Evolutionary conservation across 169 alveolate genomes (phyloP).

Genomic region (Plasmodium falciparum): DNA sequence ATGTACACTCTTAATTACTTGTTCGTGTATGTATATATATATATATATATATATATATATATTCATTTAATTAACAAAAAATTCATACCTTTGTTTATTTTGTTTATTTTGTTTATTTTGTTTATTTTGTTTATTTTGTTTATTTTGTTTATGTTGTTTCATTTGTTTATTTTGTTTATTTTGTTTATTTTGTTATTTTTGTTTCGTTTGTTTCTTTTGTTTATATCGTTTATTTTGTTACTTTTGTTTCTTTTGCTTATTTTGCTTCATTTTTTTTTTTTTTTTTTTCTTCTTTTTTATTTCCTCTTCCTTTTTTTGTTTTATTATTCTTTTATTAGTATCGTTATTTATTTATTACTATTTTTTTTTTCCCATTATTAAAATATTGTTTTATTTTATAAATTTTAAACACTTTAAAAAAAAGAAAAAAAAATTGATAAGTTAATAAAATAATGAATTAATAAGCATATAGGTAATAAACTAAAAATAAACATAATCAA

Average conservation of each 20-base stretch:
- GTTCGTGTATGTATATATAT: too few relatives aligned
- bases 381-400: background rate
- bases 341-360: background rate
- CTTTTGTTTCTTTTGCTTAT: background rate
- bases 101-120: background rate
- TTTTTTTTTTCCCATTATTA: background rate
- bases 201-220: background rate
- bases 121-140: background rate
- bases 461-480: background rate
- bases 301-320: background rate
- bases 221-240: background rate
- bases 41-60: too few relatives aligned
- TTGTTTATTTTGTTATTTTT: background rate
- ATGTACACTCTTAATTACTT: too few relatives aligned
- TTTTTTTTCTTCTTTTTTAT: conserved; percentile 6
- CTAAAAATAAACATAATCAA: background rate
- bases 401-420: conserved; percentile 5
- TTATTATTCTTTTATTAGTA: background rate
- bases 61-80: background rate
- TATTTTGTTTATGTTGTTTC: background rate
- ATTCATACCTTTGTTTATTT: background rate
- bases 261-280: background rate
- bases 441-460: background rate
- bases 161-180: background rate
- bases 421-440: background rate